Conservation (phyloP, 495 filamentous ascomycete genomes). For the Rhizodiscina lignyota region DNA sequence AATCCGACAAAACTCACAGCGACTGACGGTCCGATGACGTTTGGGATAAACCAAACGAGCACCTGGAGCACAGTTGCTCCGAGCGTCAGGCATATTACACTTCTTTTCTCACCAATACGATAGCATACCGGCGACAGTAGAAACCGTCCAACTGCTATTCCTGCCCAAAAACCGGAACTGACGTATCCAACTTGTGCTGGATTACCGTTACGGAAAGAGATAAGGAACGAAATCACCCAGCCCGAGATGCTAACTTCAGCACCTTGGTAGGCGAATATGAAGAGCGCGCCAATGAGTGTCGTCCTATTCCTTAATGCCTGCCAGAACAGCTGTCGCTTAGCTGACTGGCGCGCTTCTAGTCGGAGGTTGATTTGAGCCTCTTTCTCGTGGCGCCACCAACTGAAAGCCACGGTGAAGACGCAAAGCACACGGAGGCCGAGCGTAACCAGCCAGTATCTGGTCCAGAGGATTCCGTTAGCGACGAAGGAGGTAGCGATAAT, state of each 20-base stretch:
- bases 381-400: slow-evolving; percentile 40
- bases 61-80: slow-evolving; percentile 49
- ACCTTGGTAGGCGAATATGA: slow-evolving; percentile 71
- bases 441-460: slow-evolving; percentile 41
- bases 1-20: slow-evolving; percentile 54
- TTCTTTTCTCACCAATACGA: slow-evolving; percentile 47
- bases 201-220: slow-evolving; percentile 47
- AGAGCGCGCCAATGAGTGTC: slow-evolving; percentile 52
- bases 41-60: slow-evolving; percentile 56
- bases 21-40: slow-evolving; percentile 21
- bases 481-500: slow-evolving; percentile 54
- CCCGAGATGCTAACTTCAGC: slow-evolving; percentile 60
- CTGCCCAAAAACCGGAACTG: slow-evolving; percentile 67
- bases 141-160: slow-evolving; percentile 61
- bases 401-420: slow-evolving; percentile 32
- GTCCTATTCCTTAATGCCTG: slow-evolving; percentile 36
- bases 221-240: slow-evolving; percentile 71
- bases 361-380: slow-evolving; percentile 24
- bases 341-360: slow-evolving; percentile 15
- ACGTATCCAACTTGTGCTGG: slow-evolving; percentile 60
- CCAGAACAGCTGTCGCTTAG: slow-evolving; percentile 21
- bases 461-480: slow-evolving; percentile 32
- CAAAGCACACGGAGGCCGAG: slow-evolving; percentile 33
- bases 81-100: slow-evolving; percentile 41
- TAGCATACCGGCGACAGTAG: slow-evolving; percentile 44